Percentiles rank a stretch among this genome's conserved stretches.
Evolutionary conservation across 1,139 yeast genomes (phyloP).

Genomic region (Hyphopichia burtonii): DNA sequence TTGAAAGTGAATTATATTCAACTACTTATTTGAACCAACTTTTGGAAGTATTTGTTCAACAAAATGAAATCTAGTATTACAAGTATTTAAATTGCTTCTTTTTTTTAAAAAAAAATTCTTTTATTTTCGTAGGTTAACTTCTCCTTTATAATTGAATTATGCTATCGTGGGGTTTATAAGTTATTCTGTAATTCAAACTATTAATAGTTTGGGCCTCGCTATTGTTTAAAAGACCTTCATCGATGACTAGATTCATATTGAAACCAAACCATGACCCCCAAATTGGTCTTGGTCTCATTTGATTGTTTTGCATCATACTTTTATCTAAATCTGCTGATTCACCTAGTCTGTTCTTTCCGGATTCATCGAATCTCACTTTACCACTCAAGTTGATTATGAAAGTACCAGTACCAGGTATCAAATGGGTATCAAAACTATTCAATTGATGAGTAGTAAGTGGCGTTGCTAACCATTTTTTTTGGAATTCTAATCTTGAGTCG

Average conservation of each 20-base stretch:
- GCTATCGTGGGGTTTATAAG: slow-evolving; percentile 60
- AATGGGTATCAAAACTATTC: slow-evolving; percentile 63
- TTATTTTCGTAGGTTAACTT: too few species aligned
- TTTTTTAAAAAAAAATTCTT: too few species aligned
- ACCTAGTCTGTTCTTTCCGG: slow-evolving; percentile 63
- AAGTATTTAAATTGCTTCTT: too few species aligned
- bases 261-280: slow-evolving; percentile 77
- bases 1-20: slow-evolving; percentile 28
- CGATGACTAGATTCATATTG: slow-evolving; percentile 55
- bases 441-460: slow-evolving; percentile 65
- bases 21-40: slow-evolving; percentile 32
- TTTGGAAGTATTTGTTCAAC: slow-evolving; percentile 27
- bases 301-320: slow-evolving; percentile 10
- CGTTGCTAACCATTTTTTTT: slow-evolving; percentile 61
- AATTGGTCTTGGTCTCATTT: slow-evolving; percentile 28
- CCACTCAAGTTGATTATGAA: slow-evolving; percentile 56
- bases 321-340: slow-evolving; percentile 50
- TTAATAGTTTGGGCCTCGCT: slow-evolving; percentile 47
- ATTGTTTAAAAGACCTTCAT: slow-evolving; percentile 48
- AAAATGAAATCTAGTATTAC: slow-evolving; percentile 9
- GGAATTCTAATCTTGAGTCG: slow-evolving; percentile 58
- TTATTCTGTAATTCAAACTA: slow-evolving; percentile 63
- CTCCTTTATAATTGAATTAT: slow-evolving; percentile 40
- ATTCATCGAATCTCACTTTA: slow-evolving; percentile 72
- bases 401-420: slow-evolving; percentile 67